phyloP scores from a whole-genome alignment of 2,329 filamentous ascomycete species.

The Fusarium neocosmosporiellum region DNA sequence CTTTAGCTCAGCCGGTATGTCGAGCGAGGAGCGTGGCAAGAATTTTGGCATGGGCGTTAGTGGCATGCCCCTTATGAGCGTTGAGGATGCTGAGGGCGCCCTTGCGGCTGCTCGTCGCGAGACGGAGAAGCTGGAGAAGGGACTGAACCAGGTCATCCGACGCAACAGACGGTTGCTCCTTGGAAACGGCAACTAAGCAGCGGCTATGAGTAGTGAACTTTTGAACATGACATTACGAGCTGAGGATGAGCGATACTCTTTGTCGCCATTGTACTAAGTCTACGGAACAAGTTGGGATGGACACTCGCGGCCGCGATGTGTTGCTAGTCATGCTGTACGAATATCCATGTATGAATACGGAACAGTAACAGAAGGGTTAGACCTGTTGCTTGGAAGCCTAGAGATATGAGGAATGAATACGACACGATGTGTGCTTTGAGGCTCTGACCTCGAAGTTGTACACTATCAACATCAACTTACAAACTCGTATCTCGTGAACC shows the following conservation, averaged over 20 bases:
- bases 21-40: conserved; percentile 47
- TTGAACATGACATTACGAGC: not conserved
- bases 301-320: not conserved
- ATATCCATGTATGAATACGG: conserved; percentile 17
- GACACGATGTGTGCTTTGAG: not conserved
- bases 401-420: conserved; percentile 3
- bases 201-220: not conserved
- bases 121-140: conserved; percentile 72
- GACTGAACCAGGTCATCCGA: conserved; percentile 67
- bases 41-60: conserved; percentile 46
- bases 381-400: not conserved
- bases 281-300: not conserved
- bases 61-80: conserved; percentile 67
- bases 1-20: conserved; percentile 45
- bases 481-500: not conserved
- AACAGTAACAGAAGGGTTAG: not conserved
- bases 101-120: conserved; percentile 65
- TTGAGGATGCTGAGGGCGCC: conserved; percentile 72
- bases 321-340: not conserved
- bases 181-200: conserved; percentile 44
- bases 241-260: not conserved
- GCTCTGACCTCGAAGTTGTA: not conserved
- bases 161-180: conserved; percentile 67
- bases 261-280: conserved; percentile 11
- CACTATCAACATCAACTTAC: not conserved